These are phyloP conservation scores for Steccherinum ochraceum DNA, from an alignment of 768 basidiomycete genomes.

Conservation along the genomic window DNA sequence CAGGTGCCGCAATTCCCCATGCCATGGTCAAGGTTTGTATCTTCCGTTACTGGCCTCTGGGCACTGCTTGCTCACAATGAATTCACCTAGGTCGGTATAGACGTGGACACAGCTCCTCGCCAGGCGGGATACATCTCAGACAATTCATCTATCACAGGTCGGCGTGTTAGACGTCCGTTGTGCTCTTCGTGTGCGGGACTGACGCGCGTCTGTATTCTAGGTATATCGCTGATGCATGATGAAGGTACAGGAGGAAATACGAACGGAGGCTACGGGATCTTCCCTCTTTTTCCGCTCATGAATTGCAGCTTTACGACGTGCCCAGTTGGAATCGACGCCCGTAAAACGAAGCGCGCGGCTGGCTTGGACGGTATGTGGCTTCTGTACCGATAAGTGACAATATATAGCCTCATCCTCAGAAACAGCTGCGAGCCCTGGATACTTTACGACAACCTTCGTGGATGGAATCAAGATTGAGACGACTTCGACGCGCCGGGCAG, in stretches of 20 bases:
- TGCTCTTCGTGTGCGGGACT: background rate
- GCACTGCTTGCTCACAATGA: background rate
- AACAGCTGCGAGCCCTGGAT: slow-evolving; percentile 40
- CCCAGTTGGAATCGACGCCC: slow-evolving; percentile 33
- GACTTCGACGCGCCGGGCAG: slow-evolving; percentile 20
- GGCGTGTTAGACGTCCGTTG: background rate
- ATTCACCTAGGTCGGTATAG: slow-evolving; percentile 38
- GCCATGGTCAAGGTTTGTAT: slow-evolving; percentile 47
- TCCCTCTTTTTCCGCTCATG: slow-evolving; percentile 41
- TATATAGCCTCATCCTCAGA: background rate
- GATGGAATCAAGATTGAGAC: slow-evolving; percentile 33
- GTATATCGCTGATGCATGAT: slow-evolving; percentile 47
- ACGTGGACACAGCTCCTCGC: slow-evolving; percentile 41
- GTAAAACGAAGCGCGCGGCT: slow-evolving; percentile 35
- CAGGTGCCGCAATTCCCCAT: slow-evolving; percentile 44
- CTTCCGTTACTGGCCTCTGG: background rate
- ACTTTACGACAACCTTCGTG: slow-evolving; percentile 41
- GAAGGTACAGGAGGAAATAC: slow-evolving; percentile 50
- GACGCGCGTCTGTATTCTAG: slow-evolving; percentile 23
- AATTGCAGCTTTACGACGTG: slow-evolving; percentile 37
- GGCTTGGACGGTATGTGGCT: slow-evolving; percentile 33
- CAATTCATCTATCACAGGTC: slow-evolving; percentile 26
- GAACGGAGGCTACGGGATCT: slow-evolving; percentile 44
- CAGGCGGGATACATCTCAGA: slow-evolving; percentile 46
- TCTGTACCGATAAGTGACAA: background rate